These are phyloP conservation scores for Yarrowia sp. DNA, from an alignment of 805 yeast species.

Conservation along the genomic window DNA sequence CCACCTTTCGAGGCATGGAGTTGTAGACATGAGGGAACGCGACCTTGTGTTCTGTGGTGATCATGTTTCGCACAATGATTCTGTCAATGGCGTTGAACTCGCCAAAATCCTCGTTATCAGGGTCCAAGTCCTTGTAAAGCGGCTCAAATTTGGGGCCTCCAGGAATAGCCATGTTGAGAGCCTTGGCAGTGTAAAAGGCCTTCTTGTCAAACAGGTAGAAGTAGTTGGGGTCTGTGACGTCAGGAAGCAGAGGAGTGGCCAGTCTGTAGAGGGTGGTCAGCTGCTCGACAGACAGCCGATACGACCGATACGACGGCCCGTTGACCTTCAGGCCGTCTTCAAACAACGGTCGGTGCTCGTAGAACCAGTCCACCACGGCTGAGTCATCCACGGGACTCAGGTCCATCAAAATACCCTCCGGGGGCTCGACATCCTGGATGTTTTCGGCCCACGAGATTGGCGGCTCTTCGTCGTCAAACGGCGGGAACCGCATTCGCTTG, in stretches of 20 bases:
- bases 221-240: conserved; percentile 63
- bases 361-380: conserved; percentile 75
- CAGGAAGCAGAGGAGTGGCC: conserved; percentile 73
- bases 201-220: conserved; percentile 76
- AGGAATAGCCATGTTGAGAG: conserved; percentile 83
- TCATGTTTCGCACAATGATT: conserved; percentile 77
- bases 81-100: conserved; percentile 91
- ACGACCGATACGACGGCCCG: conserved; percentile 77
- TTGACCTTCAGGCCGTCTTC: conserved; percentile 65
- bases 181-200: conserved; percentile 89
- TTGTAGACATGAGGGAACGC: conserved; percentile 89
- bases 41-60: conserved; percentile 82
- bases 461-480: conserved; percentile 97
- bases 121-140: conserved; percentile 67
- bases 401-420: conserved; percentile 72
- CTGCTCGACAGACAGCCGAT: conserved; percentile 68
- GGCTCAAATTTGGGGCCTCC: conserved; percentile 98
- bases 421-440: conserved; percentile 72
- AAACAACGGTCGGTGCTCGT: conserved; percentile 74
- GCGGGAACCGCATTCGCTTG: conserved; percentile 91
- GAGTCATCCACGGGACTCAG: conserved; percentile 69
- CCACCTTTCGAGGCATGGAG: conserved; percentile 71
- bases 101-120: conserved; percentile 75
- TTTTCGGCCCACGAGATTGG: conserved; percentile 84
- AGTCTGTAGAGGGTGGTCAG: conserved; percentile 72